Base-by-base conservation (phyloP, 352 stramenopile genomes). In the Pythium periplocum region DNA sequence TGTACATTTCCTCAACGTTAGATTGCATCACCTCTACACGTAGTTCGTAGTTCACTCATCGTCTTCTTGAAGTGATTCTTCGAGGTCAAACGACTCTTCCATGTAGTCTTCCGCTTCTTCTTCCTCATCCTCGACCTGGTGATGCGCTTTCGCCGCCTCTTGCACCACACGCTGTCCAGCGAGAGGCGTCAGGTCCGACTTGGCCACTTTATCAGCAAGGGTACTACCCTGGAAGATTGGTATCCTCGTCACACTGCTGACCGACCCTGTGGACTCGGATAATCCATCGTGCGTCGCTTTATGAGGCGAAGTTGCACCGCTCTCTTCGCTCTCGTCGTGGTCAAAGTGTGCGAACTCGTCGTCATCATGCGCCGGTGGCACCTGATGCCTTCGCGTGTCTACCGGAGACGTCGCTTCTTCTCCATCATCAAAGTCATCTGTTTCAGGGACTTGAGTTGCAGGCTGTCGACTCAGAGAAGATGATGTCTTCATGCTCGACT, bases 11-110 rank as follows among this genome's bases (percentile, higher is more conserved):
- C 17, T 26, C 17, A 26, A 26, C 17, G 17, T 26, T 26, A 26
- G 17, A 26, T 26, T 26, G 17, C 17, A 26, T 26, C 17, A 26
- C 17, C 17, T 26, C 17, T 26, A 26, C 17, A 26, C 17, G 17
- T 26, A 26, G 17, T 26, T 26, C 17, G 17, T 26, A 26, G 17
- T 26, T 26, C 17, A 26, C 17, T 75, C 58, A 2, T 79, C 71
- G 8, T 82, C 73, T 12, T 86, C 73, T 17, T 83, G 72, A 8
- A 90, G n/a, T 1, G 79, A 90, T 45, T 90, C 79, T 33, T 90
- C 75, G 26, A 88, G 45, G 38, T 90, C 79, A 42, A 90, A 90
- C 2, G 77, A 90, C 31, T 87, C 79, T 43, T 85, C 77, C 53
- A 87, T 48, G 44, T 88, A 86, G 41, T 75, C 75, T 4, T 77